A percentile compares a stretch with the other conserved stretches of the same genome.
Evolutionary conservation across 1,284 basidiomycete genomes (phyloP).

Genomic region (Cutaneotrichosporon sp.): DNA sequence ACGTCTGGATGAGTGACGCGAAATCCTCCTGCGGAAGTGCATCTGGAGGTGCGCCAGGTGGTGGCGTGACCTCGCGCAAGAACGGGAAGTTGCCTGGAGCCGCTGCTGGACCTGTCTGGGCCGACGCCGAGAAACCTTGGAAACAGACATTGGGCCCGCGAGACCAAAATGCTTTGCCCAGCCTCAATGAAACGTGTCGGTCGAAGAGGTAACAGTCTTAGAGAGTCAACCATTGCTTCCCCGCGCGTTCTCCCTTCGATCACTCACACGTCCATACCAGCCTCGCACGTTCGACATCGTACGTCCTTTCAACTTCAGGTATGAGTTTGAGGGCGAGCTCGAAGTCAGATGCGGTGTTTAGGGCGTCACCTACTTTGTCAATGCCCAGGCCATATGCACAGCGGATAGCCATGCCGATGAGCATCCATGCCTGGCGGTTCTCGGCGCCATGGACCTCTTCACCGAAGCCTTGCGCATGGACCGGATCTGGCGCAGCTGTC

Average conservation of each 20-base stretch:
- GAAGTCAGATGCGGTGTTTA: not conserved
- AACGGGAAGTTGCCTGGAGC: slow-evolving; percentile 44
- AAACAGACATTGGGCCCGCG: slow-evolving; percentile 47
- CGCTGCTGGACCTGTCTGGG: slow-evolving; percentile 44
- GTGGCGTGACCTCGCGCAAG: slow-evolving; percentile 28
- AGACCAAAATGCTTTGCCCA: slow-evolving; percentile 49
- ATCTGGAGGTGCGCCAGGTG: slow-evolving; percentile 6
- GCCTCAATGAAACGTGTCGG: slow-evolving; percentile 36
- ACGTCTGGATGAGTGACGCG: slow-evolving; percentile 43
- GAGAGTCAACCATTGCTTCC: not conserved
- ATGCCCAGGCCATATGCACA: slow-evolving; percentile 44
- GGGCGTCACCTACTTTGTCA: slow-evolving; percentile 31
- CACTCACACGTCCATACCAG: slow-evolving; percentile 46
- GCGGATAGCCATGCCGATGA: slow-evolving; percentile 45
- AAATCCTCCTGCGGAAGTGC: slow-evolving; percentile 40
- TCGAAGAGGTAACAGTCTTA: slow-evolving; percentile 2
- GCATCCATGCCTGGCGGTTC: slow-evolving; percentile 47
- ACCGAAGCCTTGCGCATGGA: slow-evolving; percentile 29
- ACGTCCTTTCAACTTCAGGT: slow-evolving; percentile 32
- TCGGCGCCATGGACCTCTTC: slow-evolving; percentile 42
- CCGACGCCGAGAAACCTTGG: slow-evolving; percentile 43
- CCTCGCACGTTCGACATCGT: slow-evolving; percentile 40
- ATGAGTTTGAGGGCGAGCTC: slow-evolving; percentile 35
- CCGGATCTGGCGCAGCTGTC: slow-evolving; percentile 20
- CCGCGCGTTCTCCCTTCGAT: not conserved